Evolutionary conservation across 2,329 filamentous ascomycete species (phyloP).

Genomic region (Aureobasidium vineae): DNA sequence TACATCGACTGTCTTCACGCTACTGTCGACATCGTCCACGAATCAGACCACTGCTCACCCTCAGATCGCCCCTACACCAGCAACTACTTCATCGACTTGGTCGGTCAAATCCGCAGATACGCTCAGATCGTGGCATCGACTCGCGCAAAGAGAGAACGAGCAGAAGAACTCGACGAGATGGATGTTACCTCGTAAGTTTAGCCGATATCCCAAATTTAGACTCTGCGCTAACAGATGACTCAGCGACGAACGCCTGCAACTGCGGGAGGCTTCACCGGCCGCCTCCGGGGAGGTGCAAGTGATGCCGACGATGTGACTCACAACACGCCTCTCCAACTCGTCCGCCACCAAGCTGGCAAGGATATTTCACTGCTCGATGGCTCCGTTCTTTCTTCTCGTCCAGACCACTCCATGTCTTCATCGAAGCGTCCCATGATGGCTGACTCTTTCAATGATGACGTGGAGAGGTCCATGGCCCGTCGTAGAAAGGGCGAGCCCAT

Average conservation of each 20-base stretch:
- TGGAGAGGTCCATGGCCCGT: constrained; percentile 89
- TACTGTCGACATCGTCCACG: constrained; percentile 80
- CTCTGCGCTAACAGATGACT: constrained; percentile 21
- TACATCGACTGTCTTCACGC: constrained; percentile 88
- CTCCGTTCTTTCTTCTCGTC: constrained; percentile 40
- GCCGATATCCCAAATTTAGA: constrained; percentile 19
- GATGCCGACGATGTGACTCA: constrained; percentile 54
- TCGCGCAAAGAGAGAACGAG: constrained; percentile 63
- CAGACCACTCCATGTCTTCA: constrained; percentile 29
- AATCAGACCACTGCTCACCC: constrained; percentile 80
- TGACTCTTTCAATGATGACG: constrained; percentile 75
- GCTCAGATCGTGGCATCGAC: constrained; percentile 76
- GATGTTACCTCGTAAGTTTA: constrained; percentile 51
- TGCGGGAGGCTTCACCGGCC: too few relatives aligned
- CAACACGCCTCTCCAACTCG: constrained; percentile 78
- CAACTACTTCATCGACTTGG: constrained; percentile 94
- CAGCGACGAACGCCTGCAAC: constrained; percentile 70
- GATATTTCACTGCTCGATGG: constrained; percentile 66
- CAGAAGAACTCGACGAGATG: constrained; percentile 53
- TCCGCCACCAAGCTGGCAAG: constrained; percentile 77
- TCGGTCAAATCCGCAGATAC: constrained; percentile 80
- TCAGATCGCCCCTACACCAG: constrained; percentile 89
- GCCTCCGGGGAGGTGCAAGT: constrained; percentile 62
- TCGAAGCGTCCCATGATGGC: constrained; percentile 57
- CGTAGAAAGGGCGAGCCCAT: constrained; percentile 80